These are phyloP conservation scores for Suillus bovinus DNA, from an alignment of 768 basidiomycete genomes.

Conservation along the genomic window DNA sequence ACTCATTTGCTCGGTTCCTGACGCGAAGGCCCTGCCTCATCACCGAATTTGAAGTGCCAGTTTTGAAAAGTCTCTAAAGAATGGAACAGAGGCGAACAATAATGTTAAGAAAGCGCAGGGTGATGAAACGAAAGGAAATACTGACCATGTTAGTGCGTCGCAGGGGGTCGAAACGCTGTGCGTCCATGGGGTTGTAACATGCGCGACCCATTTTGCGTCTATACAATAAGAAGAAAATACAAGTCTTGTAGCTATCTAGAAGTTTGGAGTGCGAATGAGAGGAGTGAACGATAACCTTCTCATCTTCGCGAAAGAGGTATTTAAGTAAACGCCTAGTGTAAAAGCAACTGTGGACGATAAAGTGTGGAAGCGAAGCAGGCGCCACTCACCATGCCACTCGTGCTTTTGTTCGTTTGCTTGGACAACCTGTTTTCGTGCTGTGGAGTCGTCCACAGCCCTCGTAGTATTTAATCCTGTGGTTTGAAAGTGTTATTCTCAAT, in stretches of 20 bases:
- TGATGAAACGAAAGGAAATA: conserved; percentile 6
- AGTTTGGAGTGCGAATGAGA: neutral
- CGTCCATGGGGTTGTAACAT: neutral
- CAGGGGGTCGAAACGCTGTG: neutral
- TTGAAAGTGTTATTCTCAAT: neutral
- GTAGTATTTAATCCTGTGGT: neutral
- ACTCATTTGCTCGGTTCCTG: conserved; percentile 13
- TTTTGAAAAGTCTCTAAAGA: conserved; percentile 20
- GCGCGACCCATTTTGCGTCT: conserved; percentile 9
- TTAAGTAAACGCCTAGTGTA: neutral
- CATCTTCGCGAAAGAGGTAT: neutral
- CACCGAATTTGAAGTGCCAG: conserved; percentile 13
- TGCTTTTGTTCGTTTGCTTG: neutral
- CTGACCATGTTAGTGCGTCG: conserved; percentile 18
- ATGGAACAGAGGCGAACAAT: conserved; percentile 20
- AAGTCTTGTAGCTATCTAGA: neutral
- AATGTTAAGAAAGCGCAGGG: conserved; percentile 12
- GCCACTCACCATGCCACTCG: neutral
- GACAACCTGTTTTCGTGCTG: neutral
- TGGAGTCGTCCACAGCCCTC: neutral
- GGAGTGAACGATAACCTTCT: neutral
- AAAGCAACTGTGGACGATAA: neutral
- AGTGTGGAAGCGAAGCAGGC: neutral
- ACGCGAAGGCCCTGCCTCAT: conserved; percentile 29
- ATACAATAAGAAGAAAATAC: neutral